Base-by-base conservation (phyloP, 805 yeast genomes). In the Ascoidea tarda region DNA sequence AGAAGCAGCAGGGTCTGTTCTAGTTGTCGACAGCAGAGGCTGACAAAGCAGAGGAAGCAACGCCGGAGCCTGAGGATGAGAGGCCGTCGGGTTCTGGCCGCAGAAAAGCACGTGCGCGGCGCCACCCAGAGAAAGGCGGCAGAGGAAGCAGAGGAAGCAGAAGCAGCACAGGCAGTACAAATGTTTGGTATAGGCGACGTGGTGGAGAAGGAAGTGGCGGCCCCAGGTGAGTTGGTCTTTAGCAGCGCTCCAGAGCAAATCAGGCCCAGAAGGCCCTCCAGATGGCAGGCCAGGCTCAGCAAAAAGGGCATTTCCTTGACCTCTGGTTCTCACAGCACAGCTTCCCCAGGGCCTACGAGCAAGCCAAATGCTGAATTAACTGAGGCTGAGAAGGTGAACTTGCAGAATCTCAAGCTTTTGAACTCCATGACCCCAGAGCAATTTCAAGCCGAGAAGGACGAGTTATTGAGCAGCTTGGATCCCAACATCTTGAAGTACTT, bases 121-220 rank as follows among this genome's bases (percentile, higher is more conserved):
- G 28, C 28, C 28, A 21, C 28, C 28, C 28, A 21, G 28, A 21
- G 28, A 21, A 21, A 21, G 28, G 28, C 28, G 3, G 28, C 28
- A 21, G 3, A 21, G 28, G 28, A 21, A 21, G 8, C 44, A 38
- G 45, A 28, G 44, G 32, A 16, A 32, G 31, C 6, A 14, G 16
- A 49, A 47, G 38, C 4, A 10, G 42, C 16, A 16, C 6, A 31
- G 5, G n/a, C 3, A 46, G 14, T 2, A 46, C 33, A 45, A 32
- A 84, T 84, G 90, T 84, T 82, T 63, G 70, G 82, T 54, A 66
- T 84, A 32, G 85, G 87, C 6, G 91, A 85, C 57, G 83, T 85
- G 33, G 79, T 83, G 6, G 93, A 85, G 59, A 81, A 73, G 53
- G 79, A 79, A 50, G 65, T 67, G 0, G 62, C 58, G 6, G 62